Conservation (phyloP, 306 rosid species). For the Herpetospermum pedunculosum region DNA sequence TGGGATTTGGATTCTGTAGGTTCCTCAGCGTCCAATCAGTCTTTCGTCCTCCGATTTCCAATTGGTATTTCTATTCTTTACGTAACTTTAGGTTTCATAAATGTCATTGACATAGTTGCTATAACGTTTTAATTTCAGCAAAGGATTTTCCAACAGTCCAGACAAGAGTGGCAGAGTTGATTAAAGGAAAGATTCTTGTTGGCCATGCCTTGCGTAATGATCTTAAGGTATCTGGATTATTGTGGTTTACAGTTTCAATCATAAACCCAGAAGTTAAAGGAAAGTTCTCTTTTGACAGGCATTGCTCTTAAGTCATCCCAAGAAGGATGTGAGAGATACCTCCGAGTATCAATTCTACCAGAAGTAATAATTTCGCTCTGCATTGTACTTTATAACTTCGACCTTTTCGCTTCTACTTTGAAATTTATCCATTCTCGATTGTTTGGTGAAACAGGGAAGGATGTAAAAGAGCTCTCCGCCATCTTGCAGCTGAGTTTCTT, state of each 20-base stretch:
- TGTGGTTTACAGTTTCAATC: not conserved
- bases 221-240: conserved; percentile 50
- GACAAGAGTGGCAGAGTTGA: conserved; percentile 72
- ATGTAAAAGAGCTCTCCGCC: conserved; percentile 54
- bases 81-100: not conserved
- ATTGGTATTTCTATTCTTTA: not conserved
- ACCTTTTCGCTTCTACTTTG: not conserved
- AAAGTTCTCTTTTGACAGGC: conserved; percentile 32
- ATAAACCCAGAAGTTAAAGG: not conserved
- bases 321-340: conserved; percentile 67
- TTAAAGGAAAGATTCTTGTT: conserved; percentile 71
- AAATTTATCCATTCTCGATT: not conserved
- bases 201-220: conserved; percentile 93
- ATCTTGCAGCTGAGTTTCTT: conserved; percentile 70
- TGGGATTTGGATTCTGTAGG: not conserved
- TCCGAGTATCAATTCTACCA: conserved; percentile 68
- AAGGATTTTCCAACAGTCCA: conserved; percentile 66
- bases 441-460: conserved; percentile 43
- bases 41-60: not conserved
- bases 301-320: conserved; percentile 81
- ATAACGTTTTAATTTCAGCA: conserved; percentile 25
- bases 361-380: conserved; percentile 22
- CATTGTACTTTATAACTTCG: not conserved
- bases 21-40: not conserved
- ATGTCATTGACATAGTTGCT: not conserved